Evolutionary conservation across 257 asterid genomes (phyloP).

Genomic region (Lantana camara): DNA sequence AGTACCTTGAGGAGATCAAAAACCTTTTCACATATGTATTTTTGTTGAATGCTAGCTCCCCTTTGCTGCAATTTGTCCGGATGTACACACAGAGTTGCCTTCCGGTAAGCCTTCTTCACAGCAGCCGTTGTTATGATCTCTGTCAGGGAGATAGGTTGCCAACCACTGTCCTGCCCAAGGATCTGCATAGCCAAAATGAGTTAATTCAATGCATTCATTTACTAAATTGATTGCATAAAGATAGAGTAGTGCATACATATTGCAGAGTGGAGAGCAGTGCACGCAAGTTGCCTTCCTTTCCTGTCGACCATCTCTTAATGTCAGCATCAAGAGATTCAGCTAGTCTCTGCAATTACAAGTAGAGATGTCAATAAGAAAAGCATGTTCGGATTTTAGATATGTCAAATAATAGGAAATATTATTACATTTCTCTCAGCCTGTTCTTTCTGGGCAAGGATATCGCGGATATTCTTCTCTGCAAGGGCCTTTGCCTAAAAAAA

Average conservation of each 20-base stretch:
- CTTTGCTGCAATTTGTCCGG: slow-evolving; percentile 95
- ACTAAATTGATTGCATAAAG: not conserved
- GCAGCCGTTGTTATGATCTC: slow-evolving; percentile 73
- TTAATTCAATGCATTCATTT: slow-evolving; percentile 10
- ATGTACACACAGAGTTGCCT: slow-evolving; percentile 88
- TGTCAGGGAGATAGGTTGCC: slow-evolving; percentile 78
- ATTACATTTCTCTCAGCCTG: slow-evolving; percentile 90
- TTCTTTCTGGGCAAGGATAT: slow-evolving; percentile 82
- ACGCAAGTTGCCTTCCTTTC: slow-evolving; percentile 87
- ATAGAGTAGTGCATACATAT: slow-evolving; percentile 53
- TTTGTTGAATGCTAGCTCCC: slow-evolving; percentile 83
- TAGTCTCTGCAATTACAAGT: slow-evolving; percentile 64
- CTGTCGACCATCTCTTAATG: slow-evolving; percentile 87
- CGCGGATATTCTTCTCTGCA: slow-evolving; percentile 89
- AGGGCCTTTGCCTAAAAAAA: slow-evolving; percentile 87
- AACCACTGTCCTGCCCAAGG: slow-evolving; percentile 82
- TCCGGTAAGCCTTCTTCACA: slow-evolving; percentile 83
- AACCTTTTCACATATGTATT: slow-evolving; percentile 85
- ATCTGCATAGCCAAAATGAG: slow-evolving; percentile 49
- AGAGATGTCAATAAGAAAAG: not conserved
- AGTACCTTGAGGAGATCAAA: slow-evolving; percentile 89
- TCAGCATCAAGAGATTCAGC: slow-evolving; percentile 85
- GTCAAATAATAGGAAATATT: slow-evolving; percentile 17
- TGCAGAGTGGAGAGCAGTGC: slow-evolving; percentile 93
- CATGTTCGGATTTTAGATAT: not conserved